A percentile compares a stretch with the other conserved stretches of the same genome.
phyloP scores from a whole-genome alignment of 23 red algal species.

The Pyropia haitanensis region DNA sequence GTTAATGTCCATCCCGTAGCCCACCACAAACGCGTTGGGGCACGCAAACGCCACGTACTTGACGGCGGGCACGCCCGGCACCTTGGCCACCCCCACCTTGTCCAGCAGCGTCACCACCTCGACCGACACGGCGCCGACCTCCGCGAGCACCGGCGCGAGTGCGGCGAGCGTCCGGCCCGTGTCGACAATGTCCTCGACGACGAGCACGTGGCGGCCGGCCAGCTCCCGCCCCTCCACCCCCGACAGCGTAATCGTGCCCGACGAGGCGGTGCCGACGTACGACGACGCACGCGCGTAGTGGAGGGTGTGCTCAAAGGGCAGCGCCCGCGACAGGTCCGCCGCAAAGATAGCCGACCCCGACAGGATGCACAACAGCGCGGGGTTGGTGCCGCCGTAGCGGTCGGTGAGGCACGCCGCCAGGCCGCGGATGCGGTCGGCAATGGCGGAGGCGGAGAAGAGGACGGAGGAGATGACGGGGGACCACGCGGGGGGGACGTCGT shows the following conservation, averaged over 20 bases:
- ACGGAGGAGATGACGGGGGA: conserved; percentile 21
- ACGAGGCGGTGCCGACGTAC: conserved; percentile 65
- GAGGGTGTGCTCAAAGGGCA: conserved; percentile 35
- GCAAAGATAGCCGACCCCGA: conserved; percentile 86
- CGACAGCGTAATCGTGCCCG: conserved; percentile 54
- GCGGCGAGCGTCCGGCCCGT: conserved; percentile 74
- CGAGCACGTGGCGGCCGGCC: conserved; percentile 57
- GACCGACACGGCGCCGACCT: conserved; percentile 35
- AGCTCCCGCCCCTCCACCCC: conserved; percentile 54
- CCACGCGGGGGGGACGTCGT: conserved; percentile 32
- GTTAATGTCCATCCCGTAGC: conserved; percentile 88
- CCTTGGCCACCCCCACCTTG: conserved; percentile 59
- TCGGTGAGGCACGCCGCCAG: conserved; percentile 23
- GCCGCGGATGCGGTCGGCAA: conserved; percentile 21
- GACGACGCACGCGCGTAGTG: conserved; percentile 72
- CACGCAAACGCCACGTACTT: conserved; percentile 79
- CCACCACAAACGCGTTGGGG: conserved; percentile 90
- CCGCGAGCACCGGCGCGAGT: conserved; percentile 30
- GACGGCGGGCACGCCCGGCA: conserved; percentile 31
- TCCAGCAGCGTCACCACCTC: conserved; percentile 61
- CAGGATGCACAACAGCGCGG: conserved; percentile 64
- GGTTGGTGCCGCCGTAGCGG: conserved; percentile 32
- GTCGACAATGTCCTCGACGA: conserved; percentile 99
- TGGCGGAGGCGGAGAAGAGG: conserved; percentile 25
- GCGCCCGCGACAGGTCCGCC: conserved; percentile 67